These are phyloP conservation scores for Linderniella brevidens DNA, from an alignment of 257 asterid species.

Conservation along the genomic window DNA sequence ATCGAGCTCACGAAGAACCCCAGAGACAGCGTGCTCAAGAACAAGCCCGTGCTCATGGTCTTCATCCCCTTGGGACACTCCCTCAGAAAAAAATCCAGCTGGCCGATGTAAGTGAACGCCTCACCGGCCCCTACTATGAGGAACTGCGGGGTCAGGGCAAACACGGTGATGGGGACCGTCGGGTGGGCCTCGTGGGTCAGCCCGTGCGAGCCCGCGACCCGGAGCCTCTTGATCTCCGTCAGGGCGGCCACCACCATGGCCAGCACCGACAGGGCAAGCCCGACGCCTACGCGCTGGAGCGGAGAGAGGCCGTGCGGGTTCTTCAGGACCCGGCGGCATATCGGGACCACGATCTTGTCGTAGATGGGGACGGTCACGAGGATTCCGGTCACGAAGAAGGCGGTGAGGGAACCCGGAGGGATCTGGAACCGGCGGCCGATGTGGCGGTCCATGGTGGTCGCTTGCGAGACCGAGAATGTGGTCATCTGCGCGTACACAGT, in stretches of 20 bases:
- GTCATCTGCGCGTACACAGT: constrained; percentile 92
- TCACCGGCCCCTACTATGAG: constrained; percentile 78
- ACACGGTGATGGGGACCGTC: constrained; percentile 50
- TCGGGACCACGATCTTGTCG: constrained; percentile 66
- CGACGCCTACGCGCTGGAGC: constrained; percentile 55
- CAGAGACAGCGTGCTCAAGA: constrained; percentile 63
- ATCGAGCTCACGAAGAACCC: constrained; percentile 77
- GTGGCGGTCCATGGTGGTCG: constrained; percentile 62
- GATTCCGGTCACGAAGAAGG: constrained; percentile 69
- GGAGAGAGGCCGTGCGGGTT: constrained; percentile 28
- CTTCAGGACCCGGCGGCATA: constrained; percentile 31
- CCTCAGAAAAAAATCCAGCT: constrained; percentile 81
- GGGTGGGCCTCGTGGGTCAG: constrained; percentile 7
- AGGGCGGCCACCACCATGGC: constrained; percentile 70
- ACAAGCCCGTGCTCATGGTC: constrained; percentile 90
- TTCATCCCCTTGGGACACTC: constrained; percentile 88
- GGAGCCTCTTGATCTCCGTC: constrained; percentile 48
- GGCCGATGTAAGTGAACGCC: constrained; percentile 86
- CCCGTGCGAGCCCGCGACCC: constrained; percentile 29
- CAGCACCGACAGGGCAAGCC: constrained; percentile 45
- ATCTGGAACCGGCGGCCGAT: constrained; percentile 38
- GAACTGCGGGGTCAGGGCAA: constrained; percentile 67
- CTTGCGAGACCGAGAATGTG: constrained; percentile 84
- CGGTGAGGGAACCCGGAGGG: constrained; percentile 88
- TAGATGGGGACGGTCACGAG: constrained; percentile 45